Conservation (phyloP, 2,329 filamentous ascomycete species). For the Fusarium tuaranense region DNA sequence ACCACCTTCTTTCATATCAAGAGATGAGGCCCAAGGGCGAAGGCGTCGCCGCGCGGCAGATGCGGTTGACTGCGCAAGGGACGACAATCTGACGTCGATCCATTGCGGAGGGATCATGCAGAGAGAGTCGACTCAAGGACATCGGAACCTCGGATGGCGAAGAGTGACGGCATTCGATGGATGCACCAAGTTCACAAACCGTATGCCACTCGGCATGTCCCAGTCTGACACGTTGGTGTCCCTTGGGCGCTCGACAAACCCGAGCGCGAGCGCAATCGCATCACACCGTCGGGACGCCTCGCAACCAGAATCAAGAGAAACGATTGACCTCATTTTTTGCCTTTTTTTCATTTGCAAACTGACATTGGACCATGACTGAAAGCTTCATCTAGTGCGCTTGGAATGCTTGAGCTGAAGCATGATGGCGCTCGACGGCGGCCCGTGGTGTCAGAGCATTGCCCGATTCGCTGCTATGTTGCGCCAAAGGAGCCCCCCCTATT, state of each 20-base stretch:
- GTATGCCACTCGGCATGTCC: slow-evolving; percentile 30
- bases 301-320: slow-evolving; percentile 39
- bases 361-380: slow-evolving; percentile 36
- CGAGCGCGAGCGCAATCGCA: slow-evolving; percentile 23
- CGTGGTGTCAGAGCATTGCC: slow-evolving; percentile 40
- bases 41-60: slow-evolving; percentile 16
- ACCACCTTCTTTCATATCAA: slow-evolving; percentile 57
- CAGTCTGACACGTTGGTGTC: slow-evolving; percentile 34
- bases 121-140: neutral
- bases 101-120: slow-evolving; percentile 4
- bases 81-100: neutral
- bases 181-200: neutral
- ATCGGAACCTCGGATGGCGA: neutral
- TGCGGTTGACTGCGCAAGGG: slow-evolving; percentile 17
- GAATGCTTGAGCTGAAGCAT: slow-evolving; percentile 9
- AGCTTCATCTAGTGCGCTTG: slow-evolving; percentile 15
- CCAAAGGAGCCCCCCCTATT: slow-evolving; percentile 20
- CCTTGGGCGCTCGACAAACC: slow-evolving; percentile 23
- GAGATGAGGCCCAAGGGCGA: slow-evolving; percentile 46
- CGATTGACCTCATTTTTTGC: slow-evolving; percentile 35
- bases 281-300: slow-evolving; percentile 23
- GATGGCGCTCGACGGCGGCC: slow-evolving; percentile 25
- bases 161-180: neutral
- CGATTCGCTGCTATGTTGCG: slow-evolving; percentile 36
- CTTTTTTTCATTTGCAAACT: slow-evolving; percentile 28